phyloP scores from a whole-genome alignment of 805 yeast genomes.

The Pichia eremophila region DNA sequence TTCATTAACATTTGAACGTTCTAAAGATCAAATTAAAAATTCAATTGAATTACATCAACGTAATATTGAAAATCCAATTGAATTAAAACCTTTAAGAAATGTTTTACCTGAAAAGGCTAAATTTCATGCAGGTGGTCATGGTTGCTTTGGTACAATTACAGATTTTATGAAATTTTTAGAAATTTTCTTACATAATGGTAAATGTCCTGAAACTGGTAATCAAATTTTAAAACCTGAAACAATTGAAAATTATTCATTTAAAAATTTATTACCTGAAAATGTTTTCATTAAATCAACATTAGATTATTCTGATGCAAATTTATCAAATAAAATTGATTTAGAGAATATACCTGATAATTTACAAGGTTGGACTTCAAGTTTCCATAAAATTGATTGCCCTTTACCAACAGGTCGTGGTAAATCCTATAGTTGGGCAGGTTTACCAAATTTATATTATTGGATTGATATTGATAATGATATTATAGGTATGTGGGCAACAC shows the following conservation, averaged over 20 bases:
- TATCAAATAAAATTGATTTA: neutral
- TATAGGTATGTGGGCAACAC: constrained; percentile 5
- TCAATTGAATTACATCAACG: constrained; percentile 4
- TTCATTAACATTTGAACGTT: constrained; percentile 1
- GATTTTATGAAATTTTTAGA: constrained; percentile 5
- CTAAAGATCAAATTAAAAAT: neutral
- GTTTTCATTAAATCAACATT: constrained; percentile 2
- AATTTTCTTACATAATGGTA: constrained; percentile 6
- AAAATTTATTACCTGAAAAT: constrained; percentile 2
- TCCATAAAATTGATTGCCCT: constrained; percentile 1
- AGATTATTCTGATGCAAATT: constrained; percentile 1
- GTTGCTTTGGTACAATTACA: constrained; percentile 1
- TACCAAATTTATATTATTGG: constrained; percentile 6
- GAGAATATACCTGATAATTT: neutral
- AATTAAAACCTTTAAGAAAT: neutral
- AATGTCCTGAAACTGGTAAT: neutral
- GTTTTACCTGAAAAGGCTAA: neutral
- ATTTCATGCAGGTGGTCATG: constrained; percentile 7
- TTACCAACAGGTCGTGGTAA: constrained; percentile 5
- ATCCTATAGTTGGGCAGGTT: constrained; percentile 1
- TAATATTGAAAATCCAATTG: neutral
- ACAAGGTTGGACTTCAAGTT: constrained; percentile 7
- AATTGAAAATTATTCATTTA: neutral
- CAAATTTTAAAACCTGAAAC: constrained; percentile 5
- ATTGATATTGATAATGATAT: constrained; percentile 3